These are phyloP conservation scores for Posidonia oceanica DNA, from an alignment of 116 monocot species.

Conservation along the genomic window DNA sequence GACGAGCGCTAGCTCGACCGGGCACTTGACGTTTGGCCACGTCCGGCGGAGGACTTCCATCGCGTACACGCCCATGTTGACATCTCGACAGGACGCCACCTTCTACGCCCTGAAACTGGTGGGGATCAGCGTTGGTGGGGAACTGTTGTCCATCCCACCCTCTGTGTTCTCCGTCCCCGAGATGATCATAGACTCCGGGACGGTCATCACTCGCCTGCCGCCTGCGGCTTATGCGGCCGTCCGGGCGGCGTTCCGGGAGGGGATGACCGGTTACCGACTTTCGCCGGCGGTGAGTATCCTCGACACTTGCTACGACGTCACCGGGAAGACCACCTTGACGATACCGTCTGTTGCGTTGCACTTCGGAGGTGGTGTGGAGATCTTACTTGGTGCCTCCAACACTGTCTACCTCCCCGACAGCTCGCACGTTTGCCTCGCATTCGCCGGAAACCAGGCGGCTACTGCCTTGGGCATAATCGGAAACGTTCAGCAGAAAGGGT, in stretches of 20 bases:
- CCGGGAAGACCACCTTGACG: neutral
- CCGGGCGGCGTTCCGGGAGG: slow-evolving; percentile 10
- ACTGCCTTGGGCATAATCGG: neutral
- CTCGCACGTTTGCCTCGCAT: slow-evolving; percentile 10
- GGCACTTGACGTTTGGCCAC: slow-evolving; percentile 16
- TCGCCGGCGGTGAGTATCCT: neutral
- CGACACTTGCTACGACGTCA: slow-evolving; percentile 15
- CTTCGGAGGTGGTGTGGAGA: slow-evolving; percentile 1
- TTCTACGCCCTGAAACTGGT: slow-evolving; percentile 21
- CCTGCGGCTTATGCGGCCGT: slow-evolving; percentile 27
- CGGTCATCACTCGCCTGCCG: slow-evolving; percentile 29
- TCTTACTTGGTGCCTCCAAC: neutral
- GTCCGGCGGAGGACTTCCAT: neutral
- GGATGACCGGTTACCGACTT: slow-evolving; percentile 14
- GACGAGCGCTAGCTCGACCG: neutral
- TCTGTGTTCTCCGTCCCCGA: slow-evolving; percentile 12
- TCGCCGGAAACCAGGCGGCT: neutral
- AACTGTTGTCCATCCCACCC: slow-evolving; percentile 5
- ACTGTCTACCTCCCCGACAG: neutral
- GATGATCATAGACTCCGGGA: slow-evolving; percentile 45
- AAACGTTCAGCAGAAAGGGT: slow-evolving; percentile 4
- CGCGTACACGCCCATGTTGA: slow-evolving; percentile 22
- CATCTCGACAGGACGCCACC: neutral
- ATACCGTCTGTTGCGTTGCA: neutral
- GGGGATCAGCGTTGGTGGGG: slow-evolving; percentile 25